phyloP scores from a whole-genome alignment of 2,329 filamentous ascomycete species.

The Beauveria scarabaeidicola region DNA sequence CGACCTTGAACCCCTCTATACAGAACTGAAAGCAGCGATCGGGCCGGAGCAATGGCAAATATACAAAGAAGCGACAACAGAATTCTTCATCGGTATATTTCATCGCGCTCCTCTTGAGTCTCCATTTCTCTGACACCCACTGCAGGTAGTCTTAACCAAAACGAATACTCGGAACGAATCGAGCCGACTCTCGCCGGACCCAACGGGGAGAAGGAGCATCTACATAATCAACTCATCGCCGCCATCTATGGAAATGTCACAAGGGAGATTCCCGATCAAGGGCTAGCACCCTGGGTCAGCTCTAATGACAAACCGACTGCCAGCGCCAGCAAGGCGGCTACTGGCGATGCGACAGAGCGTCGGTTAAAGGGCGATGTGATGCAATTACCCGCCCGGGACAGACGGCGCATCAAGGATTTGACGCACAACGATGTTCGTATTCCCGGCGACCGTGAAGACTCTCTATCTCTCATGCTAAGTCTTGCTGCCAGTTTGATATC shows the following conservation, averaged over 20 bases:
- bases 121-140: constrained; percentile 1
- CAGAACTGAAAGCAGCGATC: constrained; percentile 50
- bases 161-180: constrained; percentile 50
- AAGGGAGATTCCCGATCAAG: constrained; percentile 58
- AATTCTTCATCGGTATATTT: constrained; percentile 52
- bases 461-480: not conserved
- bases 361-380: constrained; percentile 61
- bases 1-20: constrained; percentile 58
- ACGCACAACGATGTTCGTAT: constrained; percentile 50
- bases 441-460: not conserved
- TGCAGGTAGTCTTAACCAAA: constrained; percentile 54
- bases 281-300: constrained; percentile 62
- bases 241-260: constrained; percentile 63
- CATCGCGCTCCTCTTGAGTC: not conserved
- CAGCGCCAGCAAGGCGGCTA: constrained; percentile 51
- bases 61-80: constrained; percentile 55
- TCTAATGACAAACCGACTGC: constrained; percentile 59
- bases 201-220: constrained; percentile 51
- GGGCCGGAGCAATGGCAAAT: constrained; percentile 52
- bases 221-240: constrained; percentile 60
- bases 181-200: constrained; percentile 50
- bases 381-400: constrained; percentile 58
- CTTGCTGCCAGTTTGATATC: constrained; percentile 39
- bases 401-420: constrained; percentile 58
- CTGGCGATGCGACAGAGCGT: constrained; percentile 57